These are phyloP conservation scores for Aureobasidium mangrovei DNA, from an alignment of 2,329 filamentous ascomycete genomes.

Conservation along the genomic window DNA sequence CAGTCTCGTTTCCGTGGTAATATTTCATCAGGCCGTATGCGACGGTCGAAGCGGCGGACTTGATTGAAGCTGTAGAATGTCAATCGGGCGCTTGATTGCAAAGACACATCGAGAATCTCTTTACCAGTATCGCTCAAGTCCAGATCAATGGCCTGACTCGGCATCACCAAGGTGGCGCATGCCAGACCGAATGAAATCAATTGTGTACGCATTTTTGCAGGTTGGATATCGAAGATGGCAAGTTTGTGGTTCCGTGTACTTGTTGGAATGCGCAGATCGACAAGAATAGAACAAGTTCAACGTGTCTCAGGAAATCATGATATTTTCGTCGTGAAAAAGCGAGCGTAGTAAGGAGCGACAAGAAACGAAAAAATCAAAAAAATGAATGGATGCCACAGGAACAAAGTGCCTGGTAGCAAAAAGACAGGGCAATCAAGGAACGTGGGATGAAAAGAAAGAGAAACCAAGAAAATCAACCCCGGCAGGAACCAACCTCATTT, in stretches of 20 bases:
- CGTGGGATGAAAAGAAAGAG: not conserved
- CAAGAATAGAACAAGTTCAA: constrained; percentile 12
- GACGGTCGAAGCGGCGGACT: constrained; percentile 28
- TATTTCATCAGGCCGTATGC: constrained; percentile 39
- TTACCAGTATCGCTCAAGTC: not conserved
- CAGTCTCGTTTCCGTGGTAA: constrained; percentile 41
- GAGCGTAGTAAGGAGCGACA: not conserved
- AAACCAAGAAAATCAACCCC: not conserved
- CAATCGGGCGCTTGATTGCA: not conserved
- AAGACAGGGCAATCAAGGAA: not conserved
- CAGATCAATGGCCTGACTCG: constrained; percentile 4
- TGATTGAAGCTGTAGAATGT: constrained; percentile 25
- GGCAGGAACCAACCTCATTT: constrained; percentile 4
- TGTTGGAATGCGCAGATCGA: not conserved
- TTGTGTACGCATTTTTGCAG: not conserved
- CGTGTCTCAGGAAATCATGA: not conserved
- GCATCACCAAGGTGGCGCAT: not conserved
- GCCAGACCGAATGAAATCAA: not conserved
- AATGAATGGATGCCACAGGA: constrained; percentile 7
- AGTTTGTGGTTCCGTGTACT: too few relatives aligned
- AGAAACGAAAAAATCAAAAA: not conserved
- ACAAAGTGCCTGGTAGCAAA: not conserved
- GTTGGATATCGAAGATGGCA: too few relatives aligned
- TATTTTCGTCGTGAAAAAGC: not conserved
- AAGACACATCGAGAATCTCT: not conserved